Conservation (phyloP, 2,329 filamentous ascomycete genomes). For the Periconia digitata region DNA sequence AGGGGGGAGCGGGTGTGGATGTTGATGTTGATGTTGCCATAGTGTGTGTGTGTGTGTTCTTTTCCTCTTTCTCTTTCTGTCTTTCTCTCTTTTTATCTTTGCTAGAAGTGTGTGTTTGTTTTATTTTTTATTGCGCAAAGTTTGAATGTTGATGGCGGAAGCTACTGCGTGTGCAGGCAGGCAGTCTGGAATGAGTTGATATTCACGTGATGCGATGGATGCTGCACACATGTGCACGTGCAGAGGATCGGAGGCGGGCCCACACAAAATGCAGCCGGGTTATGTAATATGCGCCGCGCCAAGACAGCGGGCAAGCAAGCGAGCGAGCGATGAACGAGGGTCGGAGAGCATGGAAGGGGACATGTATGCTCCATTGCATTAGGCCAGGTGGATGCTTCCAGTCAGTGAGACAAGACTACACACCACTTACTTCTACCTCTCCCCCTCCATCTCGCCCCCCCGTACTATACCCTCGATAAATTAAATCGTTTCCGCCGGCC, state of each 20-base stretch:
- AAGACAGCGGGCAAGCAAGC: not conserved
- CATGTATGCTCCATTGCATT: not conserved
- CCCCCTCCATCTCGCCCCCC: too few relatives aligned
- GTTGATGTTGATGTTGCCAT: constrained; percentile 70
- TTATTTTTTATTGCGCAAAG: not conserved
- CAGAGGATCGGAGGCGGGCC: too few relatives aligned
- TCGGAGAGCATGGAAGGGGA: not conserved
- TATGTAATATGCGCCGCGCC: too few relatives aligned
- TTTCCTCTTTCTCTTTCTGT: not conserved
- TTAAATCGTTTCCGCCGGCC: too few relatives aligned
- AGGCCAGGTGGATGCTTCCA: not conserved
- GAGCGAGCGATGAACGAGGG: not conserved
- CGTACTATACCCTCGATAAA: too few relatives aligned
- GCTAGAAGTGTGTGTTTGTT: not conserved
- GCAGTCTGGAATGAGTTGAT: too few relatives aligned
- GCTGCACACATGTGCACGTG: too few relatives aligned
- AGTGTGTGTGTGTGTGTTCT: constrained; percentile 22
- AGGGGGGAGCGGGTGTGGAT: not conserved
- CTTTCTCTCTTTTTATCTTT: not conserved
- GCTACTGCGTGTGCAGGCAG: too few relatives aligned
- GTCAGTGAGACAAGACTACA: too few relatives aligned
- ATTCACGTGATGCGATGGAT: too few relatives aligned
- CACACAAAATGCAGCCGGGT: too few relatives aligned
- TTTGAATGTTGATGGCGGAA: not conserved
- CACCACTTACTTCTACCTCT: too few relatives aligned